Evolutionary conservation across 2,329 filamentous ascomycete species (phyloP).

Genomic region (Scytalidium sp.): DNA sequence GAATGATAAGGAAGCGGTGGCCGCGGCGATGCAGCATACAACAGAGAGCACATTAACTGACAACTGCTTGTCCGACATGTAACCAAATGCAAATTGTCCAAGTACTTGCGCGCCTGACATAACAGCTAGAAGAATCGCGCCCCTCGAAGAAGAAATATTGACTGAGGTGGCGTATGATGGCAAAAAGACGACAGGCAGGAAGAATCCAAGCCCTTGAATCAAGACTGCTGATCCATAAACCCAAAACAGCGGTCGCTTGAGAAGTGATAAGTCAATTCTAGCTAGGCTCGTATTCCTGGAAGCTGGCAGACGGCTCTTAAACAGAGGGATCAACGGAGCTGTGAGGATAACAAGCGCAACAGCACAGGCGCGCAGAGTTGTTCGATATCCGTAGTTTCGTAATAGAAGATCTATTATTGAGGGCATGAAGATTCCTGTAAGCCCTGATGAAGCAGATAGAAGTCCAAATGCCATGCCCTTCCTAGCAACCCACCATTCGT

Average conservation of each 20-base stretch:
- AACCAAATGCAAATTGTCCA: slow-evolving; percentile 47
- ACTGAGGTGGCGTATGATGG: slow-evolving; percentile 37
- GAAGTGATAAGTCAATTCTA: slow-evolving; percentile 37
- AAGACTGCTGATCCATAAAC: slow-evolving; percentile 44
- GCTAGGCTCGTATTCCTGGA: slow-evolving; percentile 32
- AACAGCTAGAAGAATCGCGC: slow-evolving; percentile 44
- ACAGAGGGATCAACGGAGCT: slow-evolving; percentile 51
- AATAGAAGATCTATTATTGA: slow-evolving; percentile 53
- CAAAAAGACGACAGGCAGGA: slow-evolving; percentile 46
- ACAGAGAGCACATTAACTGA: slow-evolving; percentile 35
- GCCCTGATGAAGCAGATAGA: slow-evolving; percentile 41
- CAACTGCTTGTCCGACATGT: slow-evolving; percentile 44
- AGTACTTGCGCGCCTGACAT: slow-evolving; percentile 47
- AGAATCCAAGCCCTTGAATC: slow-evolving; percentile 46
- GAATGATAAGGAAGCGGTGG: slow-evolving; percentile 44
- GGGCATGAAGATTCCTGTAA: slow-evolving; percentile 49
- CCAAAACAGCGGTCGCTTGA: slow-evolving; percentile 42
- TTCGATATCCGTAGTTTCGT: slow-evolving; percentile 46
- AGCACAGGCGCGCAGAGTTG: slow-evolving; percentile 52
- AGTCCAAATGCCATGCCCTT: slow-evolving; percentile 61
- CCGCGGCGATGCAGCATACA: slow-evolving; percentile 42
- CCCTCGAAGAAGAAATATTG: slow-evolving; percentile 31
- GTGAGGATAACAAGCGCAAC: slow-evolving; percentile 47
- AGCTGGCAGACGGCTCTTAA: slow-evolving; percentile 51
- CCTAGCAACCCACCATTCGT: slow-evolving; percentile 59